Base-by-base conservation (phyloP, 345 rosid genomes). In the Adansonia digitata region DNA sequence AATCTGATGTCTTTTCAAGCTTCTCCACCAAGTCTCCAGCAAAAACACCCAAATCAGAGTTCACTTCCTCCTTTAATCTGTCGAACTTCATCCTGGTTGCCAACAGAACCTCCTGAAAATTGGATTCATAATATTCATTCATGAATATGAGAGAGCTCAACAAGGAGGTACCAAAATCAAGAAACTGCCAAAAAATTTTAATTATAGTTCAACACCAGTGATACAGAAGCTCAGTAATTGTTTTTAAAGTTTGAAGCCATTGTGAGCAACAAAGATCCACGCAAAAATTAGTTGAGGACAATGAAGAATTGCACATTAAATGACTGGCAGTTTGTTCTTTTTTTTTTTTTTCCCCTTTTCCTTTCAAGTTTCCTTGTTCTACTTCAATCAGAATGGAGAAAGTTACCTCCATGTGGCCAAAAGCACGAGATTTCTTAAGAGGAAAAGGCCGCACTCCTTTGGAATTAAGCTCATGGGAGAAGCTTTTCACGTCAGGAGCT, bases 401-500 rank as follows among this genome's bases (percentile, higher is more conserved):
- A 5, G 18, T 51, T 74, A 92, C 97, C 93, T 93, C 99, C 94
- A 95, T 86, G 79, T 90, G 98, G 9, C 93, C 97, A 11, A 88
- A 79, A 22, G 94, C 97, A 35, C 97, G 90, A 61, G 98, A 88
- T 80, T 85, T 93, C 94, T 93, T 85, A 52, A 93, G 85, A 0
- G 98, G 98, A 75, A 93, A 95, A 71, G 98, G 94, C 48, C 91
- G 77, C 1, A 95, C 99, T 22, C 99, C 99, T 86, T 91, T 95
- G 37, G 99, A 95, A 81, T 93, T 95, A 57, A 95, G 98, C 80
- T 95, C 97, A 37, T 93, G 98, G 76, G 99, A 95, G 86, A 93
- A 95, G 84, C 99, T 93, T 84, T 95, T 93, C 73, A 93, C 86
- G 17, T 93, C 97, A 46, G 91, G 89, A 53, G 88, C 83, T 81